These are phyloP conservation scores for Hericium erinaceus DNA, from an alignment of 768 basidiomycete genomes.

Conservation along the genomic window DNA sequence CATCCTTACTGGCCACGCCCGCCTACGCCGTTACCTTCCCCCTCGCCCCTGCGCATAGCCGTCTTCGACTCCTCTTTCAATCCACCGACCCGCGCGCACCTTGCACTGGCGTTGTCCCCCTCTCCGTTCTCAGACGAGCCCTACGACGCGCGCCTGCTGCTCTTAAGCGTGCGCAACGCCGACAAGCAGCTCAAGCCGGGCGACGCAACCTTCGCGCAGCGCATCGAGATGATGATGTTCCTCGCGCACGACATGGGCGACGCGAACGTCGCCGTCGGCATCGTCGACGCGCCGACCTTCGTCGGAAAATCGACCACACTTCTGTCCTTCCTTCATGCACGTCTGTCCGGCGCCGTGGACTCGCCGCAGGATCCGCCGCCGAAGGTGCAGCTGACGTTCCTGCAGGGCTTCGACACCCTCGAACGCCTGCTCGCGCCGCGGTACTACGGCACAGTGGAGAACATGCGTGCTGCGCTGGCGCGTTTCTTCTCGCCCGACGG, in stretches of 20 bases:
- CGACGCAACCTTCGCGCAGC: conserved; percentile 69
- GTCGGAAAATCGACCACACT: conserved; percentile 67
- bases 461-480: conserved; percentile 48
- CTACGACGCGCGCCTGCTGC: conserved; percentile 68
- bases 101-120: conserved; percentile 47
- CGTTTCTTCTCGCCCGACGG: conserved; percentile 49
- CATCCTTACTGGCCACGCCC: background rate
- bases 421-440: conserved; percentile 66
- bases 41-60: conserved; percentile 40
- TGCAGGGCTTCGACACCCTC: conserved; percentile 81
- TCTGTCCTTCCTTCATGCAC: conserved; percentile 36
- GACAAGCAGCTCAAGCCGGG: conserved; percentile 68
- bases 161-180: conserved; percentile 79
- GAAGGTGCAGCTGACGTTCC: conserved; percentile 47
- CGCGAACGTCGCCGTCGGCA: conserved; percentile 61
- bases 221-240: conserved; percentile 81
- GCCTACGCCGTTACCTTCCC: background rate
- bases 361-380: background rate
- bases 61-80: conserved; percentile 93
- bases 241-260: conserved; percentile 40
- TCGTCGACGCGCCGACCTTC: conserved; percentile 85
- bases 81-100: conserved; percentile 81
- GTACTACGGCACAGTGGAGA: conserved; percentile 51
- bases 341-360: conserved; percentile 16
- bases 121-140: conserved; percentile 7